Conservation (phyloP, 805 yeast species). For the Saccharomycopsis synnaedendra region DNA sequence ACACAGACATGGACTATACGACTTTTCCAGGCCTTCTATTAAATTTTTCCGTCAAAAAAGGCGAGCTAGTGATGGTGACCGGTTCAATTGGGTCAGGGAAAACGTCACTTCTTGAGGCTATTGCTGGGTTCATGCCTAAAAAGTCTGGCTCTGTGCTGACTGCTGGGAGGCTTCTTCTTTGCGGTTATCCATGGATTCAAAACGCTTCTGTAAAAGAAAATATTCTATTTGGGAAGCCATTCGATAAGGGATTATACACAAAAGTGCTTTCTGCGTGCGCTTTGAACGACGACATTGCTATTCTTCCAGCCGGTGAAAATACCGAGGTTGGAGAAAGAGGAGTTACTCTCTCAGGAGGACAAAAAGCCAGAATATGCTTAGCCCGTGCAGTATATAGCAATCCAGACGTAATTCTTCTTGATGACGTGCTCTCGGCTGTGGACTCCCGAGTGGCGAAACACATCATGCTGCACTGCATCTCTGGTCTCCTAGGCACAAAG, state of each 20-base stretch:
- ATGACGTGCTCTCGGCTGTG: constrained; percentile 64
- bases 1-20: not conserved
- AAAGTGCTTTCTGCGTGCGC: constrained; percentile 50
- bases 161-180: constrained; percentile 35
- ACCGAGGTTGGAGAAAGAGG: constrained; percentile 72
- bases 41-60: constrained; percentile 36
- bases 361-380: constrained; percentile 55
- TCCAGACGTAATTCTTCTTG: constrained; percentile 47
- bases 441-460: constrained; percentile 66
- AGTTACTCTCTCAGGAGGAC: constrained; percentile 66
- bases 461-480: constrained; percentile 47
- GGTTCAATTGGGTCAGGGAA: constrained; percentile 76
- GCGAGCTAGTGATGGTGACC: constrained; percentile 62
- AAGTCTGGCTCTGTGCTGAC: constrained; percentile 36
- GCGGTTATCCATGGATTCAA: constrained; percentile 57
- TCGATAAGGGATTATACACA: constrained; percentile 36
- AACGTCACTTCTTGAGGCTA: constrained; percentile 52
- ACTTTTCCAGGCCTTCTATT: constrained; percentile 19
- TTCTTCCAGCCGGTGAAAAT: constrained; percentile 52
- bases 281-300: constrained; percentile 41
- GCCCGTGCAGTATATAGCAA: constrained; percentile 60
- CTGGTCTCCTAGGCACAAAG: constrained; percentile 35
- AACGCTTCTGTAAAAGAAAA: constrained; percentile 60
- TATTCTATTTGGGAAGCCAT: constrained; percentile 42
- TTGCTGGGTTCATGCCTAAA: constrained; percentile 55